A percentile compares a stretch with the other conserved stretches of the same genome.
phyloP scores from a whole-genome alignment of 495 filamentous ascomycete species.

The Filosporella fistucella region DNA sequence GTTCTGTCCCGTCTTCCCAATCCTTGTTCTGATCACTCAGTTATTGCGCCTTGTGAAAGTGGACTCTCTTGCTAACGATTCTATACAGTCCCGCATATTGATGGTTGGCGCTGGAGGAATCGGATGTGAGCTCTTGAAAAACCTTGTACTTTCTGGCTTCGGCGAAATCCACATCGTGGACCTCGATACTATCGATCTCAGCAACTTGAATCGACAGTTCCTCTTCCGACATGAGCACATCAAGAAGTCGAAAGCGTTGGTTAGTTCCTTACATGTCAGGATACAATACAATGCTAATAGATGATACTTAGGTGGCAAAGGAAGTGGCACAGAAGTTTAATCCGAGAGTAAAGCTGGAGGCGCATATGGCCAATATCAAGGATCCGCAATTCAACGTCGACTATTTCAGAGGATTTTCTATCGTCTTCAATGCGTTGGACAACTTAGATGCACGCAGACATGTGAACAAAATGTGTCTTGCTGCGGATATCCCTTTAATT shows the following conservation, averaged over 20 bases:
- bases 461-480: conserved; percentile 96
- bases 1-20: too few species aligned
- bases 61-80: conserved; percentile 12
- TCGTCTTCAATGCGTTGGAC: conserved; percentile 97
- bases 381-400: conserved; percentile 84
- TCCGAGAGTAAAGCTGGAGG: conserved; percentile 79
- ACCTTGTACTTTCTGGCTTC: conserved; percentile 89
- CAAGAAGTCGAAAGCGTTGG: conserved; percentile 93
- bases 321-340: conserved; percentile 91
- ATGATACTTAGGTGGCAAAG: conserved; percentile 71
- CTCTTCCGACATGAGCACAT: conserved; percentile 97
- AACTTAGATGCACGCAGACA: conserved; percentile 92
- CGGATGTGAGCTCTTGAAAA: conserved; percentile 96
- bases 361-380: conserved; percentile 94
- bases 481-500: conserved; percentile 84
- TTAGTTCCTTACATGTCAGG: conserved; percentile 38
- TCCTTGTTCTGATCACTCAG: conserved; percentile 1
- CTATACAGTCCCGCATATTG: conserved; percentile 73
- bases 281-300: conserved; percentile 24
- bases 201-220: conserved; percentile 97
- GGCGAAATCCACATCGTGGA: conserved; percentile 95
- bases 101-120: conserved; percentile 97
- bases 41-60: conserved; percentile 4
- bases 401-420: conserved; percentile 77
- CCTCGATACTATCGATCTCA: conserved; percentile 96